Base-by-base conservation (phyloP, 805 yeast species). In the Suhomyces sp. region DNA sequence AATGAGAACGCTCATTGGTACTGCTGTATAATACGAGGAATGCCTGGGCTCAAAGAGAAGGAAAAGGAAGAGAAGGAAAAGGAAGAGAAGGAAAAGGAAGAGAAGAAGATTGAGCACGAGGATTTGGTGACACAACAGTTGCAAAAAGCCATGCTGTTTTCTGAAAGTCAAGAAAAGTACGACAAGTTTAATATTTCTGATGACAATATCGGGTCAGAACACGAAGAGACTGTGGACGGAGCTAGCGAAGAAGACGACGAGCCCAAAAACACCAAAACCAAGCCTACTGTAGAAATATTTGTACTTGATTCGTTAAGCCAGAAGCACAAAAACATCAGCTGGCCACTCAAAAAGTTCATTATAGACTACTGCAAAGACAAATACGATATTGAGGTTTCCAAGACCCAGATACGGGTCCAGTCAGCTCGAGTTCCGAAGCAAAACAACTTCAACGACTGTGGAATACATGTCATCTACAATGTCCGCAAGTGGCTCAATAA, bases 371-470 rank as follows among this genome's bases (percentile, higher is more conserved):
- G 96, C 8, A 71, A 73, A 49, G 94, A 87, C 31, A 84, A 81
- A 57, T 78, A 82, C 57, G 69, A 68, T 0, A 55, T 85, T 8
- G 75, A 70, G 0, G 60, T 91, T 3, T 69, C 69, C 19, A 73
- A 73, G 10, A 65, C 69, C 4, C 76, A 73, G 43, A 80, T 92
- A 20, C 66, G 75, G 43, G 68, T 81, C 45, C 65, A 73, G 47
- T 66, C 73, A 6, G 83, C 84, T 4, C 62, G 72, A 4, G 94
- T 90, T 0, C 97, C 97, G 0, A 83, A 78, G 53, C 99, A 94
- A 63, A 83, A 84, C 27, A 94, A 94, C 65, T 84, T 85, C 69
- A 89, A 91, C 63, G 99, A 94, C 65, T 94, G 99, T 72, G 99
- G 99, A 1, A 82, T 94, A 19, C 97, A 89, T 69, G 88, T 93